Percentiles rank a stretch among this genome's conserved stretches.
Conservation (phyloP, 2,329 filamentous ascomycete genomes). For the Sporothrix brasiliensis region DNA sequence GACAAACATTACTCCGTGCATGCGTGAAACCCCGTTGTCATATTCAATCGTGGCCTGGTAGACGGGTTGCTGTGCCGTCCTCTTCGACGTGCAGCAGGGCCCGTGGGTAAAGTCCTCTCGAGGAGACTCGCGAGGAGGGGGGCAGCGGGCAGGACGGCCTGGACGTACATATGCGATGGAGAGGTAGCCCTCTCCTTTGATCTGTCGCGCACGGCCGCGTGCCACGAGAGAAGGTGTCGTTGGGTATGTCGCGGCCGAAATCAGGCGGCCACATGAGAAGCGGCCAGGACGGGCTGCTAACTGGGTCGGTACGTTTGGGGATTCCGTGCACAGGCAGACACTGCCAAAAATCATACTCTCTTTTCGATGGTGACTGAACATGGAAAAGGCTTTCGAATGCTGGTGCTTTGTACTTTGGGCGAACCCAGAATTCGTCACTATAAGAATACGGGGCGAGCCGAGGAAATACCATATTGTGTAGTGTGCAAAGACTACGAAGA, state of each 20-base stretch:
- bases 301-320: slow-evolving; percentile 1
- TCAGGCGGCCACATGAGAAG: slow-evolving; percentile 2
- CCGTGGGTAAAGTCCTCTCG: background rate
- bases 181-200: background rate
- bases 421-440: no score
- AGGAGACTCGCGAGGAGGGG: background rate
- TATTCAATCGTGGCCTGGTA: slow-evolving; percentile 9
- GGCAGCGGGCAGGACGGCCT: slow-evolving; percentile 7
- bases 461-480: background rate
- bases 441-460: background rate
- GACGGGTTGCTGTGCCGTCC: slow-evolving; percentile 18
- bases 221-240: slow-evolving; percentile 25
- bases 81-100: background rate
- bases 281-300: slow-evolving; percentile 2
- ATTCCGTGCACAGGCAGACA: no score
- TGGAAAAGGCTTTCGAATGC: background rate
- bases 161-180: background rate
- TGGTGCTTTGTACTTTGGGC: background rate
- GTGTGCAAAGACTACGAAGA: background rate
- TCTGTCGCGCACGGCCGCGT: slow-evolving; percentile 6
- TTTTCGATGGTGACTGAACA: background rate
- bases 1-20: background rate
- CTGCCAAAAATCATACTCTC: background rate
- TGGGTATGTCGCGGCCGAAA: background rate
- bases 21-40: background rate